phyloP scores from a whole-genome alignment of 176 grass and related monocot species.

The Olyra latifolia region DNA sequence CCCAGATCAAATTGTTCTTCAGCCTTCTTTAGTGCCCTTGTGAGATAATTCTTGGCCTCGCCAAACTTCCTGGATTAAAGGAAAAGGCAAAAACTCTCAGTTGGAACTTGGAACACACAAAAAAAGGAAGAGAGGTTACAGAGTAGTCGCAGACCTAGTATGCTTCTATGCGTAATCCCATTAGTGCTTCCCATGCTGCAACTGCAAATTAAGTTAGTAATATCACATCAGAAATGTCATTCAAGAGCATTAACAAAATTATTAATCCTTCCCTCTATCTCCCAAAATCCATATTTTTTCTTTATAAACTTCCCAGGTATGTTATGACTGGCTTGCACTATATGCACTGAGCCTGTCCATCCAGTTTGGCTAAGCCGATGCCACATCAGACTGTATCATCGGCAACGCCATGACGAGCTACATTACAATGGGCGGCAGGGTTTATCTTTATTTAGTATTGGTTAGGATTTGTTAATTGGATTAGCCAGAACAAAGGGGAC shows the following conservation, averaged over 20 bases:
- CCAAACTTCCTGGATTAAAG: conserved; percentile 61
- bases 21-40: conserved; percentile 77
- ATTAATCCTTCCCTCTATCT: background rate
- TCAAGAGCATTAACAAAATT: conserved; percentile 11
- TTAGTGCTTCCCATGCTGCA: conserved; percentile 70
- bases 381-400: no score
- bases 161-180: conserved; percentile 67
- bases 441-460: no score
- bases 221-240: conserved; percentile 33
- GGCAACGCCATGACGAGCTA: no score
- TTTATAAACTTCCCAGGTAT: background rate
- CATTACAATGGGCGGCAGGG: no score
- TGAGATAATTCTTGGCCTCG: conserved; percentile 84
- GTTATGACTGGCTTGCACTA: no score
- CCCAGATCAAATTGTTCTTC: conserved; percentile 78
- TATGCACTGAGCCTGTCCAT: no score
- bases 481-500: no score
- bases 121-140: conserved; percentile 7
- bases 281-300: background rate
- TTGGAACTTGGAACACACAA: background rate
- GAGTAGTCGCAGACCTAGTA: conserved; percentile 47
- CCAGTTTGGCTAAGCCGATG: no score
- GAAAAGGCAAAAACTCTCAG: conserved; percentile 2
- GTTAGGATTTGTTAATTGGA: no score
- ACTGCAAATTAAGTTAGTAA: conserved; percentile 55